Evolutionary conservation across 2,329 filamentous ascomycete genomes (phyloP), one percentile per base, ranked within the genome.

Genomic region (Talaromyces albobiverticillius): DNA sequence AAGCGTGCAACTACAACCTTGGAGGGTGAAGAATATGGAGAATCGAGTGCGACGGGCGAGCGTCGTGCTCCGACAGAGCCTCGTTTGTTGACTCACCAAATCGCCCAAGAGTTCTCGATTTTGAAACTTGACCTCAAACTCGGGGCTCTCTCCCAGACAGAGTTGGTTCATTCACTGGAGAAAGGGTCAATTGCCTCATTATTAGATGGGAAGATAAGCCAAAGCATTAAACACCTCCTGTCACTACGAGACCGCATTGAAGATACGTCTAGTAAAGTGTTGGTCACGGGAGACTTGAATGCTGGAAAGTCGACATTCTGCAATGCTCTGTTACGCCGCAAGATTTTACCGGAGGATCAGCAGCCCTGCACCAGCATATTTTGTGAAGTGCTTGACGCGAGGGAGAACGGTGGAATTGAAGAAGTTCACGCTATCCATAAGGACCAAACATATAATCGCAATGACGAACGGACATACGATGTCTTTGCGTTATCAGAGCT

Each of bases 281-380:
- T 99, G 55, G 86, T 99, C 16, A 99, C 94, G 0, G 94, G 94
- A 65, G 94, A 99, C 68, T 74, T 99, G 51, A 99, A 99, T 67
- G 93, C 94, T 8, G 94, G 94, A 67, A 99, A 99, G 69, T 99
- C 94, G 3, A 99, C 94, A 1, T 99, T 99, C 65, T 99, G 94
- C 76, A 99, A 99, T 71, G 94, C 94, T n/a, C 78, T 99, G 2
- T 75, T 99, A 38, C 87, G 94, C 57, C 85, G 92, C 58, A 97
- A 97, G 72, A 83, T 99, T 25, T 75, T 99, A 3, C 94, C 94
- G 0, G 94, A 97, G 72, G 94, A 99, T 64, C 93, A 99, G 71
- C 94, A 97, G 68, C 94, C 94, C 1, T 99, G 94, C 72, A 99
- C 94, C 2, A 94, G 90, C 72, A 96, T 99, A 54, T 99, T 99